phyloP scores from a whole-genome alignment of 352 stramenopile species.

The Pythium aristosporum region DNA sequence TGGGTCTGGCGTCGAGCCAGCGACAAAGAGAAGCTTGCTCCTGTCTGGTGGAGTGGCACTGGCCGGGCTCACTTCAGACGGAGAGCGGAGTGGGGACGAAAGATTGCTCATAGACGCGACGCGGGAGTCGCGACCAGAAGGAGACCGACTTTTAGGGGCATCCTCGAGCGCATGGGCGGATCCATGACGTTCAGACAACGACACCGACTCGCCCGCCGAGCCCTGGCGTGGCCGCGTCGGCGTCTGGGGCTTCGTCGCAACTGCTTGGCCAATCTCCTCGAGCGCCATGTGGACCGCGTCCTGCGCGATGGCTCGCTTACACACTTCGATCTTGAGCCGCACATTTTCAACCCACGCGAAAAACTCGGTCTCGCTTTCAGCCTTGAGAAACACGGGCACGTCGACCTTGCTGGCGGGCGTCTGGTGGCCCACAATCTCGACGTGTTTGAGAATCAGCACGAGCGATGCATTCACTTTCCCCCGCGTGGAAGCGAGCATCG shows the following conservation, averaged over 20 bases:
- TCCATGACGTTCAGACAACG: slow-evolving; percentile 18
- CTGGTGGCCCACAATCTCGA: slow-evolving; percentile 42
- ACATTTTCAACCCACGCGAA: slow-evolving; percentile 52
- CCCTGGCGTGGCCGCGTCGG: background rate
- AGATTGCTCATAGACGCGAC: slow-evolving; percentile 21
- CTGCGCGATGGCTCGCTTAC: slow-evolving; percentile 35
- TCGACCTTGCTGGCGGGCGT: slow-evolving; percentile 42
- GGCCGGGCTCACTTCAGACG: background rate
- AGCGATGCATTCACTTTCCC: slow-evolving; percentile 34
- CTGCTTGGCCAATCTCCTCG: background rate
- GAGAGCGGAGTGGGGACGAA: background rate
- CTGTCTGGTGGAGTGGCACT: background rate
- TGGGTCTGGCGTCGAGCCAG: slow-evolving; percentile 33
- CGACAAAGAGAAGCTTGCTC: slow-evolving; percentile 27
- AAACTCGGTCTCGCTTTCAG: slow-evolving; percentile 43
- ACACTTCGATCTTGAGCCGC: slow-evolving; percentile 48
- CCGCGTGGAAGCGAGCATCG: slow-evolving; percentile 24
- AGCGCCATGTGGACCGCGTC: slow-evolving; percentile 20
- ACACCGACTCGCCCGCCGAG: slow-evolving; percentile 12
- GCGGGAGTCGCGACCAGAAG: background rate
- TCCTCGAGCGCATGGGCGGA: background rate
- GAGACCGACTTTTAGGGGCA: background rate
- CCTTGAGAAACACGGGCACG: slow-evolving; percentile 48
- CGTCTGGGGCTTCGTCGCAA: background rate
- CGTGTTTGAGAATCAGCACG: slow-evolving; percentile 44